Conservation (phyloP, 2,329 filamentous ascomycete genomes). For the Pezicula neosporulosa region DNA sequence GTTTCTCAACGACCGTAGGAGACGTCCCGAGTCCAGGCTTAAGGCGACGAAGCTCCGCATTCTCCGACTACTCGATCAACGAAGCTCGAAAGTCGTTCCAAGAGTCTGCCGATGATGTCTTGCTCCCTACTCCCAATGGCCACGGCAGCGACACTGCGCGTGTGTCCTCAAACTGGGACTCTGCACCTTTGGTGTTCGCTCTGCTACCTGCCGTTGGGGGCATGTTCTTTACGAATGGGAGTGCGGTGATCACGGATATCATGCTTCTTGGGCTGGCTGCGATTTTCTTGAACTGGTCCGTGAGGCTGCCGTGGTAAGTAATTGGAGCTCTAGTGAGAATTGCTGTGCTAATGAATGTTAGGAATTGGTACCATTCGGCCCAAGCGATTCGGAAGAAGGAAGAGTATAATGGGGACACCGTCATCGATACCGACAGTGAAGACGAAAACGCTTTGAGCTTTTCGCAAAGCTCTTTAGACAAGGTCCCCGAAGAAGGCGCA, state of each 20-base stretch:
- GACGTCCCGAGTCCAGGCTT: slow-evolving; percentile 3
- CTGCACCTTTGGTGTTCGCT: slow-evolving; percentile 77
- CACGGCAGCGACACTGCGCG: slow-evolving; percentile 33
- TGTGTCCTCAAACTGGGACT: slow-evolving; percentile 70
- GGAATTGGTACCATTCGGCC: slow-evolving; percentile 72
- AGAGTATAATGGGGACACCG: slow-evolving; percentile 33
- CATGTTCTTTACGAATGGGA: slow-evolving; percentile 80
- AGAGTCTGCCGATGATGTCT: slow-evolving; percentile 67
- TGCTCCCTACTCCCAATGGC: slow-evolving; percentile 51
- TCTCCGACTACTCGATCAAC: slow-evolving; percentile 72
- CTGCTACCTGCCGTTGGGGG: slow-evolving; percentile 84
- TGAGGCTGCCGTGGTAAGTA: slow-evolving; percentile 80
- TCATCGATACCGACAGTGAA: slow-evolving; percentile 41
- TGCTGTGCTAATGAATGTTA: slow-evolving; percentile 24
- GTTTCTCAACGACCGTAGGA: slow-evolving; percentile 24
- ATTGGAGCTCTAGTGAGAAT: slow-evolving; percentile 6
- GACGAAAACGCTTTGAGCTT: slow-evolving; percentile 31
- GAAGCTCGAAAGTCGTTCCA: slow-evolving; percentile 62
- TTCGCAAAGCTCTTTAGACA: slow-evolving; percentile 21
- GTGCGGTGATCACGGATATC: slow-evolving; percentile 78
- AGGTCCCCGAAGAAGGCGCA: slow-evolving; percentile 11
- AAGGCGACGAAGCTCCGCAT: slow-evolving; percentile 69
- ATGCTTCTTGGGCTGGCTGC: slow-evolving; percentile 76
- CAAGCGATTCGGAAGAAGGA: slow-evolving; percentile 57
- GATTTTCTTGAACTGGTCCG: slow-evolving; percentile 89